Percentiles rank a stretch among this genome's conserved stretches.
These are phyloP conservation scores for Blastomyces gilchristii DNA, from an alignment of 2,329 filamentous ascomycete genomes.

Conservation along the genomic window DNA sequence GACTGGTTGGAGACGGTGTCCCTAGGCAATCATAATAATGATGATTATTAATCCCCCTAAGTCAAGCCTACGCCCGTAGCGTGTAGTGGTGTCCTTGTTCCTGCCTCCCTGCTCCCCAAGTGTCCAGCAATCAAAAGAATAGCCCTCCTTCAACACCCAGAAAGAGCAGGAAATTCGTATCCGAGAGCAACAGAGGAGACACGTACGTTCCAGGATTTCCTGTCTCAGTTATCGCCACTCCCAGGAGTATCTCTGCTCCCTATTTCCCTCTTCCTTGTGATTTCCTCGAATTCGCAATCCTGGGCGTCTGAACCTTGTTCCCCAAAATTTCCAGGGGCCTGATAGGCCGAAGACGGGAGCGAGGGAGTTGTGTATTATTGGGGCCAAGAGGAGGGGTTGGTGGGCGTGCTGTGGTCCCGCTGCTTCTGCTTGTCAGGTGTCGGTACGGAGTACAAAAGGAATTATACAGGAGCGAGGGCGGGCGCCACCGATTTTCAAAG, in stretches of 20 bases:
- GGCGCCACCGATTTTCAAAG: not conserved
- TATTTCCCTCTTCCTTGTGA: constrained; percentile 1
- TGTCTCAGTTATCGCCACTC: not conserved
- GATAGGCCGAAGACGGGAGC: not conserved
- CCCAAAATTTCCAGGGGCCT: not conserved
- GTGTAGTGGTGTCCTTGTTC: not conserved
- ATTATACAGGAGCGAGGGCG: not conserved
- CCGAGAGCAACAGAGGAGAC: not conserved
- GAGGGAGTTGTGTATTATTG: not conserved
- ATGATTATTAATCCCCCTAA: not conserved
- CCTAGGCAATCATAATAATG: not conserved
- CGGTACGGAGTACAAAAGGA: not conserved
- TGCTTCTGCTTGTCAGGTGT: constrained; percentile 1
- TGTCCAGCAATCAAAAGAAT: not conserved
- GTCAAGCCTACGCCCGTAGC: not conserved
- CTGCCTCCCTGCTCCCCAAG: no score
- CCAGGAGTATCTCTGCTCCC: not conserved
- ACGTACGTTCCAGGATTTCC: not conserved
- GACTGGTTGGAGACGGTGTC: not conserved
- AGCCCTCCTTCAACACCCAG: not conserved
- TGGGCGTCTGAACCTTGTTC: constrained; percentile 4
- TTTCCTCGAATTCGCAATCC: constrained; percentile 5
- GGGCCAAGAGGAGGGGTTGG: not conserved
- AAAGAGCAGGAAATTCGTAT: not conserved
- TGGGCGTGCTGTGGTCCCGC: not conserved